A percentile compares a stretch with the other conserved stretches of the same genome.
Evolutionary conservation across 768 basidiomycete species (phyloP).

Genomic region (Kwoniella pini): DNA sequence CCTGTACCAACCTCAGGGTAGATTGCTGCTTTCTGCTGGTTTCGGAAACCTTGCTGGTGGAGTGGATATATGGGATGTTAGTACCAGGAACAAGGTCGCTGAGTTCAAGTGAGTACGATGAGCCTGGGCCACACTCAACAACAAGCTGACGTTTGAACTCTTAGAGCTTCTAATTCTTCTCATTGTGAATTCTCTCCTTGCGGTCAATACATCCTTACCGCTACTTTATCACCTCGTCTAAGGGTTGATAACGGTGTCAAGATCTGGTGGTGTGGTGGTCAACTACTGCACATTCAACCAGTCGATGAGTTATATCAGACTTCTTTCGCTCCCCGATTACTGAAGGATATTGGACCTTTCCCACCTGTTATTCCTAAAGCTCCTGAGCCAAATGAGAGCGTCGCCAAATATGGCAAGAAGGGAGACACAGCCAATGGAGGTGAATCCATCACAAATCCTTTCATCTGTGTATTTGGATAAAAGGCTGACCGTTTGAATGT

Average conservation of each 20-base stretch:
- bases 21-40: conserved; percentile 82
- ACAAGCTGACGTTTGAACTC: no score
- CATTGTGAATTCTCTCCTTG: conserved; percentile 95
- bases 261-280: conserved; percentile 88
- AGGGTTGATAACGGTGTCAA: conserved; percentile 98
- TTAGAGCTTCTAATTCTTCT: conserved; percentile 86
- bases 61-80: conserved; percentile 87
- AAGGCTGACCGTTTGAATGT: neutral
- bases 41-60: conserved; percentile 97
- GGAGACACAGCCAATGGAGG: conserved; percentile 41
- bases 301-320: conserved; percentile 87
- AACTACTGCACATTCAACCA: conserved; percentile 77
- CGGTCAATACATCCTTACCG: conserved; percentile 88
- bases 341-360: conserved; percentile 31
- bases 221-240: conserved; percentile 89
- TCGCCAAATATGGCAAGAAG: conserved; percentile 41
- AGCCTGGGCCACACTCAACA: neutral
- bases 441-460: no score
- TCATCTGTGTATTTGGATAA: no score
- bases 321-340: conserved; percentile 27
- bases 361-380: conserved; percentile 35
- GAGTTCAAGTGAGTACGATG: conserved; percentile 47
- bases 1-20: conserved; percentile 89
- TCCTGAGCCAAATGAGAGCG: conserved; percentile 42
- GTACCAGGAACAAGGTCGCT: conserved; percentile 74